Evolutionary conservation across 352 stramenopile genomes (phyloP).

Genomic region (Pythium rhizo-oryzae): DNA sequence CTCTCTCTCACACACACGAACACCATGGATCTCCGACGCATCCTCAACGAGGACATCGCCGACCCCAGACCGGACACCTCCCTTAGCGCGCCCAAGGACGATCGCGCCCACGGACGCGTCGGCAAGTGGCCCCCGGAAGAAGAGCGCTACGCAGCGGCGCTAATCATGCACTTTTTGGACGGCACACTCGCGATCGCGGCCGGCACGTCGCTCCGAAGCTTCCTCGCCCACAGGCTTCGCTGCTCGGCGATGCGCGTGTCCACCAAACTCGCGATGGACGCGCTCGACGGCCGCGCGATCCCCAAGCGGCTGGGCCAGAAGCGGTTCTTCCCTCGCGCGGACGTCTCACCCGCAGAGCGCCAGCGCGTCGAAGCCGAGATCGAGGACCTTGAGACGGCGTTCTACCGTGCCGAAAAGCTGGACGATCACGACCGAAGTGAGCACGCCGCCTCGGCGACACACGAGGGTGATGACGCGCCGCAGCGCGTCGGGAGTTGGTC

Average conservation of each 20-base stretch:
- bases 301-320: slow-evolving; percentile 31
- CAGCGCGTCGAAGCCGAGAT: slow-evolving; percentile 6
- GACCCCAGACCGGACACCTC: background rate
- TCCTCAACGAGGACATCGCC: slow-evolving; percentile 21
- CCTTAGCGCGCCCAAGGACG: background rate
- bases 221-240: slow-evolving; percentile 29
- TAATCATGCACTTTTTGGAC: slow-evolving; percentile 28
- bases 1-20: background rate
- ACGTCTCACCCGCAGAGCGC: background rate
- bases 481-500: slow-evolving; percentile 33
- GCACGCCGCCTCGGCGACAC: too few relatives aligned
- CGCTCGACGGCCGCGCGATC: slow-evolving; percentile 19
- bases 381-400: background rate
- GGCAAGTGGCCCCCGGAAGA: slow-evolving; percentile 35
- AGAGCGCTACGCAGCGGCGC: slow-evolving; percentile 26
- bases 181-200: slow-evolving; percentile 21
- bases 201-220: slow-evolving; percentile 28
- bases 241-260: slow-evolving; percentile 34
- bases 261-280: slow-evolving; percentile 29
- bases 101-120: slow-evolving; percentile 7
- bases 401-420: slow-evolving; percentile 14
- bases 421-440: background rate
- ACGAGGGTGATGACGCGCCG: slow-evolving; percentile 1
- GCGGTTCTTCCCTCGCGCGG: slow-evolving; percentile 22
- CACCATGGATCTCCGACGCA: slow-evolving; percentile 18